Conservation (phyloP, 345 rosid species). For the Barbarea vulgaris region DNA sequence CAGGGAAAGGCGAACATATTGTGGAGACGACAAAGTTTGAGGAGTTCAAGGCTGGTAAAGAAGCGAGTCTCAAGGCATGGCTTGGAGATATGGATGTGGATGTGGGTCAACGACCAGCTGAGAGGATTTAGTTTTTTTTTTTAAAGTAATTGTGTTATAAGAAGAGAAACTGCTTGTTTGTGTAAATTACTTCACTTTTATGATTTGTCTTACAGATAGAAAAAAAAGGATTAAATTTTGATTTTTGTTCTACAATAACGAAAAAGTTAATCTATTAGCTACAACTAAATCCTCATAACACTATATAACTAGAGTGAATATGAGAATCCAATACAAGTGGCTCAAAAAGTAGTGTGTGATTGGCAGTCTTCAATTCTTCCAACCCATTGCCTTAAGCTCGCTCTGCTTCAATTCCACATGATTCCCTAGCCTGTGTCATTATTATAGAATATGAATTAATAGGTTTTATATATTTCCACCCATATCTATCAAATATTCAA, state of each 20-base stretch:
- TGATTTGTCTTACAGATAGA: neutral
- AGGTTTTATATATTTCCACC: neutral
- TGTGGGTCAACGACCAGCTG: slow-evolving; percentile 27
- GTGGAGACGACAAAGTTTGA: slow-evolving; percentile 48
- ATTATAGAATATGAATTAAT: neutral
- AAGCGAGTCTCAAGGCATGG: slow-evolving; percentile 85
- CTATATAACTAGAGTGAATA: neutral
- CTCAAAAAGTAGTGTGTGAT: neutral
- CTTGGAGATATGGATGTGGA: slow-evolving; percentile 49
- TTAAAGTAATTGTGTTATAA: neutral
- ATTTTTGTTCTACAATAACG: neutral
- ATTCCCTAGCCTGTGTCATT: slow-evolving; percentile 67
- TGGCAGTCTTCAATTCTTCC: slow-evolving; percentile 49
- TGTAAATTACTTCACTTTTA: neutral
- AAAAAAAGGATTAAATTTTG: too few relatives aligned
- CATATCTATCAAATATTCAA: neutral
- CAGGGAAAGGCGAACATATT: slow-evolving; percentile 26
- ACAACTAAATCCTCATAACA: neutral
- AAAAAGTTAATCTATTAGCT: neutral
- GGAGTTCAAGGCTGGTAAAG: slow-evolving; percentile 74
- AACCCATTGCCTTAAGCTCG: slow-evolving; percentile 73
- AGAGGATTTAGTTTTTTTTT: slow-evolving; percentile 14
- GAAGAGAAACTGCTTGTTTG: neutral
- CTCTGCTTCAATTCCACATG: slow-evolving; percentile 65
- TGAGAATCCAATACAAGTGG: neutral